phyloP scores from a whole-genome alignment of 176 grass and related monocot genomes.

The Oropetium thomaeum region DNA sequence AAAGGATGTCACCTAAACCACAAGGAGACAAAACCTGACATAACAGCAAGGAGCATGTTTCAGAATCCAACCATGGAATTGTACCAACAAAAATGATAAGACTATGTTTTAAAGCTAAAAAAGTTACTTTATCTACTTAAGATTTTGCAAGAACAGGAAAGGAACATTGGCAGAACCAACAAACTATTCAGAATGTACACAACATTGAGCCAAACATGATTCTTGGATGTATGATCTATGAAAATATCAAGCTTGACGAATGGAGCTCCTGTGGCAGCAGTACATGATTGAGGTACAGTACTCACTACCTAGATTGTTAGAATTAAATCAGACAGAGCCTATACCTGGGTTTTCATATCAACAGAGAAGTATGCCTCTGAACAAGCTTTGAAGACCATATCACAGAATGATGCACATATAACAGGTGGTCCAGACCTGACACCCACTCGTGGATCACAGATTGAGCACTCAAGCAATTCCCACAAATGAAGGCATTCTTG shows the following conservation, averaged over 20 bases:
- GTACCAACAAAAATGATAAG: not conserved
- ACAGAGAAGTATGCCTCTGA: constrained; percentile 75
- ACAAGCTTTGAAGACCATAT: constrained; percentile 85
- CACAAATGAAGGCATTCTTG: constrained; percentile 89
- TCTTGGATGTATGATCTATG: constrained; percentile 17
- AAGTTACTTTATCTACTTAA: not conserved
- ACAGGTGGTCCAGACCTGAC: constrained; percentile 66
- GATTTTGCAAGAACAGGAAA: constrained; percentile 11
- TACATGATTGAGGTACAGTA: constrained; percentile 5
- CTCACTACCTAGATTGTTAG: not conserved
- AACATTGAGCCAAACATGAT: not conserved
- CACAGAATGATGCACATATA: constrained; percentile 74
- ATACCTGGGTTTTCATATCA: constrained; percentile 88
- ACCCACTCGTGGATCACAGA: constrained; percentile 79
- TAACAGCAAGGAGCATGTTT: constrained; percentile 29
- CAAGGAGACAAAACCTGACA: constrained; percentile 87
- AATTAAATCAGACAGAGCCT: not conserved
- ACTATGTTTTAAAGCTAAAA: not conserved
- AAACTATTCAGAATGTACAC: constrained; percentile 23
- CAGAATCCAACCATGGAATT: constrained; percentile 11
- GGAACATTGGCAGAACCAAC: not conserved
- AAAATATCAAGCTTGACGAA: constrained; percentile 16
- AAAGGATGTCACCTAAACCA: constrained; percentile 84
- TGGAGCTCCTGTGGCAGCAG: not conserved
- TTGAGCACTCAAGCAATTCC: constrained; percentile 94